A percentile compares a stretch with the other conserved stretches of the same genome.
These are phyloP conservation scores for Phytophthora citricola DNA, from an alignment of 352 stramenopile genomes.

Conservation along the genomic window DNA sequence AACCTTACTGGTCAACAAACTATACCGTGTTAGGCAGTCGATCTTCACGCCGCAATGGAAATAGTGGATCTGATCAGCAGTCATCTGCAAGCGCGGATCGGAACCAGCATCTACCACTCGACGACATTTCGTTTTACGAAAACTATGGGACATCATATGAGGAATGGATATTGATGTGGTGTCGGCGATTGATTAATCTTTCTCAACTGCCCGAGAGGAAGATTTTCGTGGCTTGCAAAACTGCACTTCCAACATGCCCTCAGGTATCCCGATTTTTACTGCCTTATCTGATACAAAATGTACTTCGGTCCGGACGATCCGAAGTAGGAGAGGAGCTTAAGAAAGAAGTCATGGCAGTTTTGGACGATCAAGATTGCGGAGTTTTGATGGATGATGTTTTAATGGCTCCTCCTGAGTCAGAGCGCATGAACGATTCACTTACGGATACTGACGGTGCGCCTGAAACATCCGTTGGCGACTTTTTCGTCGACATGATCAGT, in stretches of 20 bases:
- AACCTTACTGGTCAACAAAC: constrained; percentile 91
- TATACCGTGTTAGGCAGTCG: constrained; percentile 57
- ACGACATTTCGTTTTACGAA: constrained; percentile 80
- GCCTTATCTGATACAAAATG: constrained; percentile 89
- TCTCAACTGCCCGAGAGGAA: constrained; percentile 86
- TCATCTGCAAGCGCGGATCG: constrained; percentile 31
- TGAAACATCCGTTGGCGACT: constrained; percentile 51
- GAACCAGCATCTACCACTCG: constrained; percentile 24
- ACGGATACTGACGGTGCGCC: constrained; percentile 2
- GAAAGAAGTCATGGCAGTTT: constrained; percentile 80
- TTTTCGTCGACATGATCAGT: constrained; percentile 87
- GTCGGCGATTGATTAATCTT: constrained; percentile 72
- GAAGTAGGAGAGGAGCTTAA: constrained; percentile 79
- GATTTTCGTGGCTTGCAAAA: constrained; percentile 79
- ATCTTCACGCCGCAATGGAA: constrained; percentile 23
- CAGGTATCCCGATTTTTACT: constrained; percentile 84
- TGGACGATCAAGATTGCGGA: constrained; percentile 73
- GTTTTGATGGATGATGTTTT: constrained; percentile 63
- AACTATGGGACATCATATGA: constrained; percentile 79
- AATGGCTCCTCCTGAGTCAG: constrained; percentile 38
- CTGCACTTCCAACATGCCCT: constrained; percentile 64
- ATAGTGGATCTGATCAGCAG: constrained; percentile 15
- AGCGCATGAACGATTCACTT: constrained; percentile 27
- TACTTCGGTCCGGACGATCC: constrained; percentile 68
- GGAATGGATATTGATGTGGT: constrained; percentile 86